Base-by-base conservation (phyloP, 116 monocot species). In the Phalaenopsis hybrid region DNA sequence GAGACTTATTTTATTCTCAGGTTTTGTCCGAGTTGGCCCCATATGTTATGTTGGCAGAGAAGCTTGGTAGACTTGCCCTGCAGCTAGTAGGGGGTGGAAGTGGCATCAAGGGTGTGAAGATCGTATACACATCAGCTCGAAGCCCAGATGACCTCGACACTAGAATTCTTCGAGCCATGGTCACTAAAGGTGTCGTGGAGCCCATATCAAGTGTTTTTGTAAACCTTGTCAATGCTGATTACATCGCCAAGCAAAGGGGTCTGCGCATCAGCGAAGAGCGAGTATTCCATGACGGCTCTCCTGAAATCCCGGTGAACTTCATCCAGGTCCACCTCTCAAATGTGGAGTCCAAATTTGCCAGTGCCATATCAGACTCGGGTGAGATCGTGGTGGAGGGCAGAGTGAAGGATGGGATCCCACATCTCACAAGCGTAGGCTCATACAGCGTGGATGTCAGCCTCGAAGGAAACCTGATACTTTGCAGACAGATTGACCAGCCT, bases 181-280 rank as follows among this genome's bases (percentile, higher is more conserved):
- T 87, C 59, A 87, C 81, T 51, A 90, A 90, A 75, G 90, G 90
- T 21, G 81, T 90, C 8, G 57, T 90, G 0, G 90, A 90, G 57
- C 90, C 90, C 57, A 79, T 90, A n/a, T 87, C 90, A 5, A 85
- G 81, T 13, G 81, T 79, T 2, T 87, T 83, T 57, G 76, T 90
- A 46, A 90, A 90, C 79, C 83, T 90, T 1, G 90, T 90, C 79
- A 90, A 90, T 63, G 87, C 90, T 5, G 90, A 90, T 57, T 90
- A 85, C 58, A 79, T 81, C 15, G 85, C 90, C 25, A 90, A 84
- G 21, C 87, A 87, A 63, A 67, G 87, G 31, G 90, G 90, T 17
- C 81, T 90, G 67, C 85, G 85, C n/a, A 82, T 90, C 23, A 87
- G 81, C 17, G 90, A 90, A 68, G 90, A 87, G 79, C 85, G 90